Evolutionary conservation across 345 rosid genomes (phyloP).

Genomic region (Euphorbia peplus): DNA sequence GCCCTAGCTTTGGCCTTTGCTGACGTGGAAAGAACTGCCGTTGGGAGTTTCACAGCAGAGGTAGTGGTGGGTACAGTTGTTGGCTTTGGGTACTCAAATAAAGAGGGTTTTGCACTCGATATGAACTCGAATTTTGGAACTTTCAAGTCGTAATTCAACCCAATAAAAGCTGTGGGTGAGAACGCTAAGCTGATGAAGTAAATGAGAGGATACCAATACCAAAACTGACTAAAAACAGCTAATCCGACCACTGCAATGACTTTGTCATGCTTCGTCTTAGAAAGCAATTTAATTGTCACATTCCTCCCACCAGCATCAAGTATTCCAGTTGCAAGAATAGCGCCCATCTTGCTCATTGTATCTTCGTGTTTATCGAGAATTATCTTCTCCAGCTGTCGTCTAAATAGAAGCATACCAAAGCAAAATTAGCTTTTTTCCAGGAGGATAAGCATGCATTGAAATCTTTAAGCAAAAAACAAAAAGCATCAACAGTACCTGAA

Average conservation of each 20-base stretch:
- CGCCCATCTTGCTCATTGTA: slow-evolving; percentile 99
- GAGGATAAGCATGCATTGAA: neutral
- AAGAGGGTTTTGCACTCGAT: slow-evolving; percentile 89
- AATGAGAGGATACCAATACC: slow-evolving; percentile 99
- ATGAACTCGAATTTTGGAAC: slow-evolving; percentile 93
- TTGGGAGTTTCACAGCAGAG: slow-evolving; percentile 90
- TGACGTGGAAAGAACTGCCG: slow-evolving; percentile 95
- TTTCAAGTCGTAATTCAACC: slow-evolving; percentile 86
- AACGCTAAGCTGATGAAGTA: slow-evolving; percentile 87
- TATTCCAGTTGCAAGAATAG: slow-evolving; percentile 93
- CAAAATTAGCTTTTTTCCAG: neutral
- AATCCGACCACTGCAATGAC: slow-evolving; percentile 95
- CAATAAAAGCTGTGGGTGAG: slow-evolving; percentile 96
- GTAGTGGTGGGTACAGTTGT: slow-evolving; percentile 73
- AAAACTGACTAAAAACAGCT: slow-evolving; percentile 96
- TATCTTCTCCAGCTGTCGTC: slow-evolving; percentile 93
- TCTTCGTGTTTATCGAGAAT: slow-evolving; percentile 97
- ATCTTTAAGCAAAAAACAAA: neutral
- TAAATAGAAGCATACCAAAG: slow-evolving; percentile 22
- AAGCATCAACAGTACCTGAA: slow-evolving; percentile 54
- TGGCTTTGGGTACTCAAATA: slow-evolving; percentile 96
- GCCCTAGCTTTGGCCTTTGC: slow-evolving; percentile 93
- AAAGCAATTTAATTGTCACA: slow-evolving; percentile 85
- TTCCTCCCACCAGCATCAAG: slow-evolving; percentile 99
- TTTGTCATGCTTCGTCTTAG: slow-evolving; percentile 96